Conservation (phyloP, 768 basidiomycete genomes). For the Tremella fuciformis region DNA sequence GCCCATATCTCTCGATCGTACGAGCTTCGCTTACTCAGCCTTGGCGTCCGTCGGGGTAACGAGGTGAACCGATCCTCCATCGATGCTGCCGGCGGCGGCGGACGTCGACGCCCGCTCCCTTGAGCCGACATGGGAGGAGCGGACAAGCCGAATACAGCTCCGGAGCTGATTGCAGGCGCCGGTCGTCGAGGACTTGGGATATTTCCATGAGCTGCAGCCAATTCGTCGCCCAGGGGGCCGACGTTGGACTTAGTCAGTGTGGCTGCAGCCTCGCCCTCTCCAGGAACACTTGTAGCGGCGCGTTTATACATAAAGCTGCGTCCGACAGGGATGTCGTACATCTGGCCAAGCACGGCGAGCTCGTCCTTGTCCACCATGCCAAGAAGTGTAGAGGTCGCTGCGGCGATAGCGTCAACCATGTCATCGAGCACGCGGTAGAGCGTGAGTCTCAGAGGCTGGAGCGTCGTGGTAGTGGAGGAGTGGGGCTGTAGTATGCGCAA, state of each 20-base stretch:
- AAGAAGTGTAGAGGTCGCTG: constrained; percentile 31
- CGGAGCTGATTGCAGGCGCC: not conserved
- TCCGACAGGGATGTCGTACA: constrained; percentile 43
- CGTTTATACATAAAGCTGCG: constrained; percentile 22
- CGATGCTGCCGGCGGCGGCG: not conserved
- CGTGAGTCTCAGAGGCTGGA: constrained; percentile 26
- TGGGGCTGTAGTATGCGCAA: constrained; percentile 19
- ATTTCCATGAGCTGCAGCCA: not conserved
- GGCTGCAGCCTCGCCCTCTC: not conserved
- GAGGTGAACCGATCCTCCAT: constrained; percentile 38
- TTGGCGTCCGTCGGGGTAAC: constrained; percentile 37
- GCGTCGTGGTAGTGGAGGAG: constrained; percentile 8
- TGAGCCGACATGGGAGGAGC: not conserved
- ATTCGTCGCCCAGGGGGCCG: too few species aligned
- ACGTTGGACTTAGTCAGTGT: not conserved
- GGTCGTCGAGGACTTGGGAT: constrained; percentile 14
- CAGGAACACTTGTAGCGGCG: constrained; percentile 6
- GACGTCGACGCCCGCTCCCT: too few species aligned
- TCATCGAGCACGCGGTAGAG: constrained; percentile 28
- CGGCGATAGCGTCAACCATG: constrained; percentile 36
- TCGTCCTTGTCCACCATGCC: constrained; percentile 29
- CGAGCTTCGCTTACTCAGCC: constrained; percentile 31
- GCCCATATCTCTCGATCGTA: constrained; percentile 18
- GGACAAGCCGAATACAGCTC: not conserved
- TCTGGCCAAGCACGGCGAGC: constrained; percentile 34